Base-by-base conservation (phyloP, 257 asterid genomes). In the Euphrasia confusa region DNA sequence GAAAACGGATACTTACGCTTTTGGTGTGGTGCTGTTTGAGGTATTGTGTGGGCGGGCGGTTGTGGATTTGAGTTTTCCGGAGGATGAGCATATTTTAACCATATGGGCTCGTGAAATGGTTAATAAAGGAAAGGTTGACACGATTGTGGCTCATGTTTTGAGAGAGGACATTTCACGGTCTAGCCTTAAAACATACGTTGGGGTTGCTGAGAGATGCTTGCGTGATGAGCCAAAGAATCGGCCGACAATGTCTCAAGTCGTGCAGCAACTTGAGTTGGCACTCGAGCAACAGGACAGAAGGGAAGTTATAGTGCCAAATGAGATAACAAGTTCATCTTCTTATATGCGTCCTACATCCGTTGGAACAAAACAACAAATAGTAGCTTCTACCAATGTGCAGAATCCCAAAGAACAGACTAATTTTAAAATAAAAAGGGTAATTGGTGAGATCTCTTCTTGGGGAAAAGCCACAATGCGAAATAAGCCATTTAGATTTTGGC, bases 161-260 rank as follows among this genome's bases (percentile, higher is more conserved):
- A 53, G 40, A 13, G 73, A 56, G 32, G 70, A 79, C 54, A 68
- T 82, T 8, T 54, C 40, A 35, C 10, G 10, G 10, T 0, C 40
- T 35, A 5, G 40, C 73, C 72, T 81, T 12, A 71, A 65, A 39
- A 57, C 62, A 10, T 81, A 75, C 66, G 70, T 77, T 32, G 79
- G 67, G 56, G 64, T 75, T 53, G 79, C 75, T 1, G 70, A 59
- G 27, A 82, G 74, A 68, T 82, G 93, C 76, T 66, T 85, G 67
- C 53, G 50, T 63, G 74, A 72, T 21, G 79, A 69, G 12, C 84
- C 89, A 9, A 77, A 60, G 53, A 77, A 77, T 52, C 77, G 87
- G 33, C 94, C 89, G 30, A 49, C 79, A 17, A 82, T 85, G 87
- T 76, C 80, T 48, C 81, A 78, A 68, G 75, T 82, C 35, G 78